Percentiles rank a stretch among this genome's conserved stretches.
Conservation (phyloP, 352 stramenopile species). For the Globisporangium irregulare region DNA sequence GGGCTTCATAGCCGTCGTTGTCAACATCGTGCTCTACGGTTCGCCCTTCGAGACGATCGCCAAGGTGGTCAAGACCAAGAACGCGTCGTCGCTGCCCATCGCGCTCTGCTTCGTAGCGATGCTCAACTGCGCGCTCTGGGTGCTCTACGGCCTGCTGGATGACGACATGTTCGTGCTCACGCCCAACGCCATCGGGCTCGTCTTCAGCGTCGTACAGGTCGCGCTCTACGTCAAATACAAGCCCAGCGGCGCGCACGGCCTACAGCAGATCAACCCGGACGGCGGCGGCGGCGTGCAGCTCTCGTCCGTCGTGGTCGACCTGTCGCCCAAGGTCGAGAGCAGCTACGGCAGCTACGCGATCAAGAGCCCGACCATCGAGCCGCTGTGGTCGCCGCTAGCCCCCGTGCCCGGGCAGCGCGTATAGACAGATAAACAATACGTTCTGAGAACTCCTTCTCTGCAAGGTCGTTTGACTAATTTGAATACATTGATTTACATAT, state of each 20-base stretch:
- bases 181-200: conserved; percentile 35
- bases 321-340: conserved; percentile 4
- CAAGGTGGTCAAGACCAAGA: conserved; percentile 28
- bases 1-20: conserved; percentile 20
- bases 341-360: not conserved
- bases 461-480: not conserved
- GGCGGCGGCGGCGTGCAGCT: not conserved
- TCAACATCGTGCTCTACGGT: conserved; percentile 28
- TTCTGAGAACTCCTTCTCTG: not conserved
- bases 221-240: conserved; percentile 45
- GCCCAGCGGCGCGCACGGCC: not conserved
- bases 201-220: conserved; percentile 37
- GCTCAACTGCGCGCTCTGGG: conserved; percentile 52
- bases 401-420: not conserved
- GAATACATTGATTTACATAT: not conserved
- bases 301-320: not conserved
- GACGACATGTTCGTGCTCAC: conserved; percentile 48
- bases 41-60: conserved; percentile 35
- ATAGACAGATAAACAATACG: not conserved
- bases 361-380: conserved; percentile 10
- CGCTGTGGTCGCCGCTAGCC: not conserved
- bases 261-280: not conserved
- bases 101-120: conserved; percentile 43
- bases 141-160: conserved; percentile 48
- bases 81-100: conserved; percentile 42